phyloP scores from a whole-genome alignment of 169 alveolate genomes.

The Blepharisma undulans region DNA sequence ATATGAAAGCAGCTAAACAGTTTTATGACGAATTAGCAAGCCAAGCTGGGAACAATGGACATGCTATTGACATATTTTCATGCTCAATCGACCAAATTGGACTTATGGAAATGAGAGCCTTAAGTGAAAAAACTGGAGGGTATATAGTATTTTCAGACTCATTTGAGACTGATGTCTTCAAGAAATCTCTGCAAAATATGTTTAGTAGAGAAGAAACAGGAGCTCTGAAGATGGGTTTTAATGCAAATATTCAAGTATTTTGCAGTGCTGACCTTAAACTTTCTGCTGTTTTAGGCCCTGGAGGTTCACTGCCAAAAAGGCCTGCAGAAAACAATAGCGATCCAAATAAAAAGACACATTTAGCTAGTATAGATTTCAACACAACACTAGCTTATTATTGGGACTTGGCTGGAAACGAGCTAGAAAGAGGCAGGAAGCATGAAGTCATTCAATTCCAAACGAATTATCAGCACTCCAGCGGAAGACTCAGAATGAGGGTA shows the following conservation, averaged over 20 bases:
- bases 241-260: constrained; percentile 91
- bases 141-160: constrained; percentile 79
- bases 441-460: constrained; percentile 96
- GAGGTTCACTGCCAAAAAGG: background rate
- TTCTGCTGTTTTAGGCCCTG: constrained; percentile 6
- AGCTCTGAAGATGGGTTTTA: constrained; percentile 95
- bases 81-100: constrained; percentile 84
- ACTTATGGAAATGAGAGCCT: constrained; percentile 81
- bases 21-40: constrained; percentile 57
- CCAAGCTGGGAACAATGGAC: constrained; percentile 75
- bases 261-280: background rate
- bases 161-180: constrained; percentile 76
- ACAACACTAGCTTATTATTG: constrained; percentile 96
- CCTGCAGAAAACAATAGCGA: constrained; percentile 90
- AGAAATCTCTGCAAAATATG: constrained; percentile 74
- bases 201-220: constrained; percentile 91
- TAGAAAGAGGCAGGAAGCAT: constrained; percentile 47
- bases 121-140: constrained; percentile 86
- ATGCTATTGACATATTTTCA: constrained; percentile 80
- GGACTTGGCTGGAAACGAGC: constrained; percentile 62
- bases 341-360: constrained; percentile 89
- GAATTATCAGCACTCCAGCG: constrained; percentile 94
- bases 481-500: constrained; percentile 96
- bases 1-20: constrained; percentile 37
- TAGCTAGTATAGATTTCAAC: constrained; percentile 95